A percentile compares a stretch with the other conserved stretches of the same genome.
phyloP scores from a whole-genome alignment of 1,284 basidiomycete species.

The Tilletia walkeri region DNA sequence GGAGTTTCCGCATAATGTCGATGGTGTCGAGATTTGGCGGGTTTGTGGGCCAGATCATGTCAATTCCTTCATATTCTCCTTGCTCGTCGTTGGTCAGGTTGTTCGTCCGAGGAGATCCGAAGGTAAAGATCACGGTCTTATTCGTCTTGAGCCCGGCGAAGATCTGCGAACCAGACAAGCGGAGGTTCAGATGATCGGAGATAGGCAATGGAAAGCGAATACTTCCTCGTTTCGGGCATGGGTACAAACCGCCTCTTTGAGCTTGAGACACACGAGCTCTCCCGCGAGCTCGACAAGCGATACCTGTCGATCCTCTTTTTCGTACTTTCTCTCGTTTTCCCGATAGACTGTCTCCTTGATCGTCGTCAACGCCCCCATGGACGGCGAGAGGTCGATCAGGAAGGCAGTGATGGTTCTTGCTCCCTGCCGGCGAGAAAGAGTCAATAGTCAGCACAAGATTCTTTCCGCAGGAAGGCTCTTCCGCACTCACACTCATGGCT shows the following conservation, averaged over 20 bases:
- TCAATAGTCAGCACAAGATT: no score
- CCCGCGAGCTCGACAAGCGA: constrained; percentile 75
- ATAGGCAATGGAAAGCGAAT: background rate
- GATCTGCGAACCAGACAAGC: constrained; percentile 62
- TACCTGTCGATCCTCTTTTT: background rate
- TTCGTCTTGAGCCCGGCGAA: constrained; percentile 86
- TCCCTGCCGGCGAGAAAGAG: background rate
- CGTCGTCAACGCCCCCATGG: constrained; percentile 68
- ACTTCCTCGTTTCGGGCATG: background rate
- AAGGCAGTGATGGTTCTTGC: constrained; percentile 58
- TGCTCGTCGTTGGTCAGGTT: constrained; percentile 68
- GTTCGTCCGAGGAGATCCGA: constrained; percentile 62
- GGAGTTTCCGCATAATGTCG: constrained; percentile 67
- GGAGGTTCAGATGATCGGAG: background rate
- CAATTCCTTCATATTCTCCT: constrained; percentile 73
- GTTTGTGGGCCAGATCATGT: constrained; percentile 73
- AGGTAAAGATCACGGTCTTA: constrained; percentile 78
- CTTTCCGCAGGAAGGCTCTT: no score
- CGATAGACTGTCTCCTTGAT: constrained; percentile 35
- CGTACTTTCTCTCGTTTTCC: background rate
- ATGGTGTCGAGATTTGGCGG: constrained; percentile 75
- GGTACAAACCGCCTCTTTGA: constrained; percentile 75
- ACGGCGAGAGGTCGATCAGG: constrained; percentile 78
- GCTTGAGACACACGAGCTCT: constrained; percentile 80
- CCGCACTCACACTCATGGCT: constrained; percentile 2